Percentiles rank a stretch among this genome's conserved stretches.
Conservation (phyloP, 371 early-diverging fungal genomes). For the Apophysomyces sp. region DNA sequence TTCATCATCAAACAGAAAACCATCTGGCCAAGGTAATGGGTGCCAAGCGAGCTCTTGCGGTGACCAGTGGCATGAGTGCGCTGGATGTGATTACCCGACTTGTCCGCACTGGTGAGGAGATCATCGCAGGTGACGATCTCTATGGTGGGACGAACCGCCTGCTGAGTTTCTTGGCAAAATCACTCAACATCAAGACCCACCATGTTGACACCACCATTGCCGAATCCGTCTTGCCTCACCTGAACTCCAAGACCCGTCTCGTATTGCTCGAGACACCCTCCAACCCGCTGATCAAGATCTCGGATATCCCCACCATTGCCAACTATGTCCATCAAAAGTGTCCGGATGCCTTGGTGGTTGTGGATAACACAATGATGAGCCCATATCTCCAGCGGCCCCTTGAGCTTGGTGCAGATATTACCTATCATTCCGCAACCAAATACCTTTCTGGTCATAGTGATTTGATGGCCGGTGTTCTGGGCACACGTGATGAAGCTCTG, state of each 20-base stretch:
- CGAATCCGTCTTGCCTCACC: constrained; percentile 55
- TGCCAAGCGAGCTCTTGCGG: constrained; percentile 74
- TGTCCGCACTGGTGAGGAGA: constrained; percentile 77
- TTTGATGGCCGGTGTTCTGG: constrained; percentile 89
- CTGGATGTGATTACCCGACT: constrained; percentile 82
- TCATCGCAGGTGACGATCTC: constrained; percentile 88
- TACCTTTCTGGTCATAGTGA: constrained; percentile 93
- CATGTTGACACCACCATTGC: constrained; percentile 82
- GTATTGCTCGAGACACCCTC: constrained; percentile 90
- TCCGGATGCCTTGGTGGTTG: constrained; percentile 81
- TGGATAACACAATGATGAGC: constrained; percentile 95
- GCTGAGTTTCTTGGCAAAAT: constrained; percentile 67
- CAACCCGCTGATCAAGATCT: constrained; percentile 86
- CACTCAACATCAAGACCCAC: constrained; percentile 74
- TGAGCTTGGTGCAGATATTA: constrained; percentile 88
- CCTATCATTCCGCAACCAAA: constrained; percentile 88
- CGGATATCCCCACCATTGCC: constrained; percentile 76
- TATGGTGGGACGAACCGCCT: constrained; percentile 91
- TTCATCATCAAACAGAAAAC: constrained; percentile 51
- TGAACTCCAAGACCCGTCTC: constrained; percentile 77
- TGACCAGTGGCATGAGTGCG: constrained; percentile 90
- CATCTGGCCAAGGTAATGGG: constrained; percentile 87
- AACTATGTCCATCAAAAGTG: constrained; percentile 65
- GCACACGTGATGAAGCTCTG: constrained; percentile 63
- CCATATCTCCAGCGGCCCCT: constrained; percentile 86